These are phyloP conservation scores for Discostella pseudostelligera DNA, from an alignment of 108 stramenopile species.

Conservation along the genomic window DNA sequence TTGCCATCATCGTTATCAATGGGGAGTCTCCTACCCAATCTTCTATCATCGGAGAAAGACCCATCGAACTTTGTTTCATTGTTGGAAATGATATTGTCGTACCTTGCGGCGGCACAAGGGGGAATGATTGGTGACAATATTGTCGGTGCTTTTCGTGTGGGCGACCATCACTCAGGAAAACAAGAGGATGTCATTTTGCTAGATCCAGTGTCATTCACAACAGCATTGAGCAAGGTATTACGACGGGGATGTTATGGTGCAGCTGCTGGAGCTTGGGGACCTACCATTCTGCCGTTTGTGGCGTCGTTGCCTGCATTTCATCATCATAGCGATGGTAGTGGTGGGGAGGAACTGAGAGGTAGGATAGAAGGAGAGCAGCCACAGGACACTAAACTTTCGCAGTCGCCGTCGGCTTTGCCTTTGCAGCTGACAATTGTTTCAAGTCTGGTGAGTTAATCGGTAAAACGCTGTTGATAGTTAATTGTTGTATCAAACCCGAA, in stretches of 20 bases:
- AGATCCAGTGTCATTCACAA: slow-evolving; percentile 39
- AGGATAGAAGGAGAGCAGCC: background rate
- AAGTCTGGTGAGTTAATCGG: slow-evolving; percentile 44
- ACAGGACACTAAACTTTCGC: slow-evolving; percentile 9
- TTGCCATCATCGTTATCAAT: slow-evolving; percentile 10
- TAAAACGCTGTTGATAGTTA: background rate
- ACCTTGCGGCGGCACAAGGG: slow-evolving; percentile 27
- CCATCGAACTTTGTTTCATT: slow-evolving; percentile 55
- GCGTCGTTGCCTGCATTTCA: slow-evolving; percentile 39
- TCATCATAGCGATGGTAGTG: background rate
- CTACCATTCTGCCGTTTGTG: slow-evolving; percentile 71
- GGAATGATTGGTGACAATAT: background rate
- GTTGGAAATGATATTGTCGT: slow-evolving; percentile 62
- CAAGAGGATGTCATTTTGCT: slow-evolving; percentile 20
- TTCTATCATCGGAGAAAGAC: slow-evolving; percentile 67
- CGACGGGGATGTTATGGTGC: slow-evolving; percentile 73
- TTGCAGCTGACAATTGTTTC: slow-evolving; percentile 29
- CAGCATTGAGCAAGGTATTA: slow-evolving; percentile 61
- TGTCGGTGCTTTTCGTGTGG: background rate
- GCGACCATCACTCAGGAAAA: background rate
- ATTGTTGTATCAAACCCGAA: background rate
- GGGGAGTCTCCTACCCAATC: slow-evolving; percentile 50
- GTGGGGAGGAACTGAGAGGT: background rate
- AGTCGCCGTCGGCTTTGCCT: slow-evolving; percentile 11
- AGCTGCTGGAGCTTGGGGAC: slow-evolving; percentile 56